These are phyloP conservation scores for Aspergillus fructus DNA, from an alignment of 2,329 filamentous ascomycete genomes.

Conservation along the genomic window DNA sequence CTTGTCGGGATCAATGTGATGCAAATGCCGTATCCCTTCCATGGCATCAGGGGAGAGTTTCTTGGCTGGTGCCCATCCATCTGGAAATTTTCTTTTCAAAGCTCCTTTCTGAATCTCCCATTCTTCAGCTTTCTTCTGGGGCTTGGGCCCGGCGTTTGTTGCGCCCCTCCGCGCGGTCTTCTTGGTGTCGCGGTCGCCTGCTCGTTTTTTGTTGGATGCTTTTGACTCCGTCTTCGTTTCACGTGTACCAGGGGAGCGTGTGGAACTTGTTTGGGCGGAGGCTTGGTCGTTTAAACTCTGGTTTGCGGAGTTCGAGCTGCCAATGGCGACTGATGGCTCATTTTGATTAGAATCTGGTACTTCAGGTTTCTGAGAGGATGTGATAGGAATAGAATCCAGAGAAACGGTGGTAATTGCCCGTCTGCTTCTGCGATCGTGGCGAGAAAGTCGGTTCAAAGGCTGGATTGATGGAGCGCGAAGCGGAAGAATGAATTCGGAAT, in stretches of 20 bases:
- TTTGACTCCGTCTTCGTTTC: background rate
- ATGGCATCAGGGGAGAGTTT: slow-evolving; percentile 88
- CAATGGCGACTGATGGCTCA: background rate
- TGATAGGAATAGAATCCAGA: slow-evolving; percentile 3
- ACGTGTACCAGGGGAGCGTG: background rate
- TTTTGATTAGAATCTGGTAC: background rate
- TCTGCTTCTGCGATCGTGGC: background rate
- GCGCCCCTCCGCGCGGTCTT: background rate
- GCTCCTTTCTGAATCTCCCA: slow-evolving; percentile 79
- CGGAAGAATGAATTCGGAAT: slow-evolving; percentile 21
- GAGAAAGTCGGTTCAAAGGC: slow-evolving; percentile 1
- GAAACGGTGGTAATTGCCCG: slow-evolving; percentile 1
- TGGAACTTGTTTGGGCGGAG: background rate
- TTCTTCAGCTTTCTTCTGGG: slow-evolving; percentile 42
- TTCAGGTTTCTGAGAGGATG: background rate
- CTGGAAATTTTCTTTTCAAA: slow-evolving; percentile 74
- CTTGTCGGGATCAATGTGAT: slow-evolving; percentile 71
- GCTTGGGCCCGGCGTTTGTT: background rate
- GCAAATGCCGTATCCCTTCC: slow-evolving; percentile 81
- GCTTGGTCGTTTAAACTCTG: background rate
- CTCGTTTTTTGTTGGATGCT: background rate
- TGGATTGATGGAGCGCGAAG: slow-evolving; percentile 10
- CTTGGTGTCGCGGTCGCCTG: background rate
- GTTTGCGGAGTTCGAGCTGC: background rate
- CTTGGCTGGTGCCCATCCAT: slow-evolving; percentile 77